Evolutionary conservation across 176 grass and related monocot species (phyloP), one percentile per base, ranked within the genome.

Genomic region (Rhynchospora breviuscula): DNA sequence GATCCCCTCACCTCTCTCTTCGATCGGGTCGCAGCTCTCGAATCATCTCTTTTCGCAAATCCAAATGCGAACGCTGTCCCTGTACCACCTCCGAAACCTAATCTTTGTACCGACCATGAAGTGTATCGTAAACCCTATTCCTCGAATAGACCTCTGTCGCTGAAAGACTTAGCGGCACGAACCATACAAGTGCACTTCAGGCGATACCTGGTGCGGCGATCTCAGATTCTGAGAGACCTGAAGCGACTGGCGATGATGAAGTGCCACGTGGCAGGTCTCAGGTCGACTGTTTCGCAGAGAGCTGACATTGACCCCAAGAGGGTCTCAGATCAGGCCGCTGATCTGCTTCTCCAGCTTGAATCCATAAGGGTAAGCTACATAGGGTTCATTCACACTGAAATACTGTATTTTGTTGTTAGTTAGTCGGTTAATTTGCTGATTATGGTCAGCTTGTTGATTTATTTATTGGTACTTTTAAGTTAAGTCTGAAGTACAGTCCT

Each of bases 171-270:
- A 19, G 96, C 96, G 15, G 93, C 91, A 63, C 84, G 93, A 85
- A 95, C 78, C 40, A 99, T 99, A 85, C 96, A 99, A 83, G 79
- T 78, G 19, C 82, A 88, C 67, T 99, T 99, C 86, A 93, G 93
- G 78, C 89, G 76, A 58, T 95, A 91, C 86, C 93, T 99, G 67
- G 91, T 92, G 35, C 89, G 81, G 81, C 91, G 96, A 61, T 99
- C 96, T 64, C 81, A 89, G 66, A 95, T 90, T 66, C 86, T 99
- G 59, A 89, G 93, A 84, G 91, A 99, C 70, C 82, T 99, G 61
- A 95, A 99, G 89, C 84, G 89, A 29, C 93, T 99, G 8, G 91
- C 96, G 0, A 23, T 86, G 61, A 90, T 99, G 65, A 91, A 94
- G 18, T 95, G 91, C 66, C 87, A 93, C 64, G 85, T 86, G 13